Evolutionary conservation across 148 eudicot species (phyloP).

Genomic region (Pharnaceum exiguum): DNA sequence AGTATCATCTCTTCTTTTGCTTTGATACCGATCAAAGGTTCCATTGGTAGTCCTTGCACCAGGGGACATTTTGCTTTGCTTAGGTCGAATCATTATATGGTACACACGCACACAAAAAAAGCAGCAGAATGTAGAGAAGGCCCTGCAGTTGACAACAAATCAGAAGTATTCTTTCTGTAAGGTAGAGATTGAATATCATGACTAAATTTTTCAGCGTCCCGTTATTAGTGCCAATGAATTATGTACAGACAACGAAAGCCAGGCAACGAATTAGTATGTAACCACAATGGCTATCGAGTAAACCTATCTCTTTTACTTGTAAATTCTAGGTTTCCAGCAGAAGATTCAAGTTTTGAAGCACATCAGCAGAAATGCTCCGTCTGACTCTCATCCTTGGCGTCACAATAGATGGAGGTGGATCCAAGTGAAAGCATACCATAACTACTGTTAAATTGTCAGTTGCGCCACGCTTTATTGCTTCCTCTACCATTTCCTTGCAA

Average conservation of each 20-base stretch:
- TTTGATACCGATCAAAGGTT: too few relatives aligned
- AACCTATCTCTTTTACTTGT: neutral
- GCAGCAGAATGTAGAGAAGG: too few relatives aligned
- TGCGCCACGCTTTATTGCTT: constrained; percentile 62
- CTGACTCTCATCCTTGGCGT: constrained; percentile 49
- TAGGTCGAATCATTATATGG: too few relatives aligned
- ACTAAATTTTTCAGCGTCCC: neutral
- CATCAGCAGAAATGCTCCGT: constrained; percentile 79
- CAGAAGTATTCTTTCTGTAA: too few relatives aligned
- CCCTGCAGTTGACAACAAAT: too few relatives aligned
- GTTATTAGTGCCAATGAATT: constrained; percentile 5
- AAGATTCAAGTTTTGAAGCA: constrained; percentile 54
- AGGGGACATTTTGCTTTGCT: too few relatives aligned
- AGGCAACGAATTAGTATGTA: too few relatives aligned
- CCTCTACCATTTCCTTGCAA: constrained; percentile 70
- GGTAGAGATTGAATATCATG: neutral
- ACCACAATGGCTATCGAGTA: constrained; percentile 1
- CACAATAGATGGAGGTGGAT: constrained; percentile 52
- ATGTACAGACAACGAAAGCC: constrained; percentile 26
- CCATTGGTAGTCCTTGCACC: too few relatives aligned
- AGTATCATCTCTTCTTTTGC: too few relatives aligned
- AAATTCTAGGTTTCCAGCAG: constrained; percentile 43
- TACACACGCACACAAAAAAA: too few relatives aligned
- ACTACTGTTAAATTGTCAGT: constrained; percentile 73
- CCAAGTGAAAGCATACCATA: constrained; percentile 73